phyloP scores from a whole-genome alignment of 345 rosid species.

The Gossypium anomalum region DNA sequence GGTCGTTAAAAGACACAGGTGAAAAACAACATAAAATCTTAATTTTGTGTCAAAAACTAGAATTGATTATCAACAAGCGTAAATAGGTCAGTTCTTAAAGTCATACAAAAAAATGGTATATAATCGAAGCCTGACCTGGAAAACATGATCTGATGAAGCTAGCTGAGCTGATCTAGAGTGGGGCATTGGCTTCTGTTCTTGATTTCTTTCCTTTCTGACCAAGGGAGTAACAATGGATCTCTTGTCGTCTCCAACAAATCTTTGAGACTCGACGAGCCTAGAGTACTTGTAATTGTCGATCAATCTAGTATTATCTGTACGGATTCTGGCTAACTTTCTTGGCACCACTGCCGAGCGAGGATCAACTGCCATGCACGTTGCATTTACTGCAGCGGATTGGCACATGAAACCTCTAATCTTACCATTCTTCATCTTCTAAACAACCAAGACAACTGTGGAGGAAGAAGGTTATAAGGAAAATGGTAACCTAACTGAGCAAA shows the following conservation, averaged over 20 bases:
- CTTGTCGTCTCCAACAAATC: conserved; percentile 3
- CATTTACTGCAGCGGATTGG: conserved; percentile 45
- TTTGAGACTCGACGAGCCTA: conserved; percentile 24
- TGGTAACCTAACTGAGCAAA: background rate
- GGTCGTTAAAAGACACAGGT: too few relatives aligned
- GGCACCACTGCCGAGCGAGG: conserved; percentile 38
- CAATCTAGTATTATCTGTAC: conserved; percentile 15
- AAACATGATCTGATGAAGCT: conserved; percentile 29
- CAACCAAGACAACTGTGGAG: background rate
- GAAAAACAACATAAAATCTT: too few relatives aligned
- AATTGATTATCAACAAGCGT: too few relatives aligned
- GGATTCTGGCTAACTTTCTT: conserved; percentile 22
- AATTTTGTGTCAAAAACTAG: too few relatives aligned
- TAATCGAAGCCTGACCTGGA: conserved; percentile 27
- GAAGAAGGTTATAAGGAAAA: background rate
- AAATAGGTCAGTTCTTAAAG: too few relatives aligned
- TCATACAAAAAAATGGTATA: background rate
- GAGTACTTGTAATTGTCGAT: conserved; percentile 27
- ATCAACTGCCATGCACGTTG: conserved; percentile 41
- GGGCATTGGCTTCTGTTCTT: background rate
- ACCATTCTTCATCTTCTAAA: conserved; percentile 10
- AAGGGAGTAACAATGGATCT: conserved; percentile 13
- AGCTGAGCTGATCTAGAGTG: conserved; percentile 12
- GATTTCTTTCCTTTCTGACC: conserved; percentile 12
- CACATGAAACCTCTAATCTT: conserved; percentile 57